Evolutionary conservation across 805 yeast genomes (phyloP).

Genomic region (Sporopachydermia lactativora): DNA sequence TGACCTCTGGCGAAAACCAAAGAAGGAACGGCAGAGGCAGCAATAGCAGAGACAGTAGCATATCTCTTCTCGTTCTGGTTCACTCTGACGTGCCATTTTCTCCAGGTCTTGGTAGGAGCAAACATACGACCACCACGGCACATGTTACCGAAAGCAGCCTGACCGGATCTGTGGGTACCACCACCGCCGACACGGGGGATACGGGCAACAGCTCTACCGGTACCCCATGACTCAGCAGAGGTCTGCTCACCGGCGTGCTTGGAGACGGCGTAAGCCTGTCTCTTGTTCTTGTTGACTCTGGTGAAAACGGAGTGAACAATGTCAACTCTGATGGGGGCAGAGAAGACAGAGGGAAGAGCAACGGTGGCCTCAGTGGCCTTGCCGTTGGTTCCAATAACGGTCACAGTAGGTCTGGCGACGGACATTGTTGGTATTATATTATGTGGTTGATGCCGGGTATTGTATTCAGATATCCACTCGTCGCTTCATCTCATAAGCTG

Average conservation of each 20-base stretch:
- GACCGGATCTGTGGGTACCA: slow-evolving; percentile 99
- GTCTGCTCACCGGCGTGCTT: slow-evolving; percentile 99
- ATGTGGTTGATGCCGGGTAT: no score
- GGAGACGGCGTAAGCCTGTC: slow-evolving; percentile 99
- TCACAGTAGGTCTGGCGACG: slow-evolving; percentile 87
- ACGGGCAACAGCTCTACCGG: slow-evolving; percentile 99
- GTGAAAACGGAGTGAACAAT: slow-evolving; percentile 98
- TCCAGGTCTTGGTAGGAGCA: slow-evolving; percentile 99
- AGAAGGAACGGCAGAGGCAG: slow-evolving; percentile 97
- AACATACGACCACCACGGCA: slow-evolving; percentile 99
- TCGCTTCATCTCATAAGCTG: no score
- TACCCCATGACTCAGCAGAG: slow-evolving; percentile 99
- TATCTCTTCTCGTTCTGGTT: slow-evolving; percentile 99
- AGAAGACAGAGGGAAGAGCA: slow-evolving; percentile 96
- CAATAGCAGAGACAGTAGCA: slow-evolving; percentile 99
- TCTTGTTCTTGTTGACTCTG: slow-evolving; percentile 98
- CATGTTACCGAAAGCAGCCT: slow-evolving; percentile 99
- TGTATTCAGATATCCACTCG: no score
- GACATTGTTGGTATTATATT: slow-evolving; percentile 28
- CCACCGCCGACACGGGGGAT: slow-evolving; percentile 99
- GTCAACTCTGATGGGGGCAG: slow-evolving; percentile 99
- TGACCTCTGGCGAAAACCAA: slow-evolving; percentile 99
- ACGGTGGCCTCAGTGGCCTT: slow-evolving; percentile 71
- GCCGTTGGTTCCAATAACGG: slow-evolving; percentile 84
- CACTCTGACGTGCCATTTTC: slow-evolving; percentile 99